Percentiles rank a stretch among this genome's conserved stretches.
Conservation (phyloP, 2,329 filamentous ascomycete species). For the Penicillium sp. region DNA sequence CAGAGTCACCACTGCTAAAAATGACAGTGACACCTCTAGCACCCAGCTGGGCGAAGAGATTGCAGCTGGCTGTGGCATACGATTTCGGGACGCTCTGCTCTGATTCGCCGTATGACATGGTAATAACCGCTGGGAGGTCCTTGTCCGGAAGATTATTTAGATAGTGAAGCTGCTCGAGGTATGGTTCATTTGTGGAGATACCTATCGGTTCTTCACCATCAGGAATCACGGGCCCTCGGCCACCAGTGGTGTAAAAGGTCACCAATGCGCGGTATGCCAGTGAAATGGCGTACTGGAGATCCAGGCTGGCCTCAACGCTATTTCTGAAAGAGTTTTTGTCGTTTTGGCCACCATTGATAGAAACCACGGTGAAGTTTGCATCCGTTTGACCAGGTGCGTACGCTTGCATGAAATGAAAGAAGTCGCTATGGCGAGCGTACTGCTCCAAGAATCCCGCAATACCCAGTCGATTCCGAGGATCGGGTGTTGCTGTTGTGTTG, state of each 20-base stretch:
- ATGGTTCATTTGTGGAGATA: slow-evolving; percentile 64
- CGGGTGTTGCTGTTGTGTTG: slow-evolving; percentile 29
- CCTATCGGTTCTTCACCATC: slow-evolving; percentile 46
- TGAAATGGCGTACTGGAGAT: slow-evolving; percentile 62
- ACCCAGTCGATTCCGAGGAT: slow-evolving; percentile 43
- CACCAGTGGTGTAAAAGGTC: slow-evolving; percentile 61
- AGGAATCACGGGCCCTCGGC: slow-evolving; percentile 54
- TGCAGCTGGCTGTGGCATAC: slow-evolving; percentile 64
- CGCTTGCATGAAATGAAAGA: slow-evolving; percentile 56
- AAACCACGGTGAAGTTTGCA: slow-evolving; percentile 58
- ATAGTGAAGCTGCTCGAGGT: slow-evolving; percentile 63
- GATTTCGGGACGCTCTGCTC: slow-evolving; percentile 62
- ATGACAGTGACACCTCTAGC: slow-evolving; percentile 68
- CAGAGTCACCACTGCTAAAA: slow-evolving; percentile 63
- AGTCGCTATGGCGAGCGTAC: slow-evolving; percentile 56
- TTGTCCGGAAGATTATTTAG: slow-evolving; percentile 56
- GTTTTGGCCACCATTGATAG: slow-evolving; percentile 59
- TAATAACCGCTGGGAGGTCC: slow-evolving; percentile 63
- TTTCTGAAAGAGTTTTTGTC: slow-evolving; percentile 45
- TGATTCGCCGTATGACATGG: slow-evolving; percentile 70
- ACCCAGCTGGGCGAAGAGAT: slow-evolving; percentile 64
- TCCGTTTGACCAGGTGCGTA: slow-evolving; percentile 56
- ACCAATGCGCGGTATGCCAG: slow-evolving; percentile 58
- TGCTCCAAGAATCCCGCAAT: slow-evolving; percentile 53
- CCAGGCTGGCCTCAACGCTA: slow-evolving; percentile 63